Evolutionary conservation across 2,329 filamentous ascomycete species (phyloP), one percentile per base, ranked within the genome.

Genomic region (Hymenoscyphus infarciens): DNA sequence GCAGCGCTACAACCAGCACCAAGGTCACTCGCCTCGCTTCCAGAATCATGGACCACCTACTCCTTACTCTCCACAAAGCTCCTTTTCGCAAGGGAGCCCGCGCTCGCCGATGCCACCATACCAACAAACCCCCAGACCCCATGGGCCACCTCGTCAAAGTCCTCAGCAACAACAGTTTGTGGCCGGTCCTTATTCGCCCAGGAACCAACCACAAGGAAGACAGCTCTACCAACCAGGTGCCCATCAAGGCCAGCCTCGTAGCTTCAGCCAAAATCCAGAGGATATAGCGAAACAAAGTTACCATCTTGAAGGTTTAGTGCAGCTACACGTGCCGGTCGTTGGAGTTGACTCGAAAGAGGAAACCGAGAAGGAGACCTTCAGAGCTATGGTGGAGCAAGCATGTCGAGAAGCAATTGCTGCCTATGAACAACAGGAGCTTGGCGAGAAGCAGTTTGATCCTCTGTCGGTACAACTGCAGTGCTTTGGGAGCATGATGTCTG

Each of bases 401-500:
- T 89, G 89, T 66, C 83, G 82, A 59, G 74, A 83, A 59, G 82
- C 83, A 1, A 83, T 92, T 57, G 73, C 77, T 5, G 74, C 78
- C 8, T 77, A 84, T 66, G 87, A 89, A 67, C 65, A 69, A 10
- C 71, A 76, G n/a, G 72, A 76, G 19, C 66, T 76, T 4, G 63
- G 65, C 0, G 76, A 82, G 8, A 74, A 78, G 55, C 70, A 74
- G 5, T 86, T 89, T 62, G 77, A 81, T 16, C 72, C 81, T 27
- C 72, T 77, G 10, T 83, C 83, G 59, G 82, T 94, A n/a, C 80
- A 86, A 60, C 79, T 96, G 15, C 86, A 86, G 69, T 91, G 88
- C 70, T 96, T 95, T 72, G 92, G 92, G 5, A 96, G 92, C 73
- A 80, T 96, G 56, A 84, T 85, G 22, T 93, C 92, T 13, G 92